These are phyloP conservation scores for Populus tomentosa DNA, from an alignment of 441 rosid genomes.

Conservation along the genomic window DNA sequence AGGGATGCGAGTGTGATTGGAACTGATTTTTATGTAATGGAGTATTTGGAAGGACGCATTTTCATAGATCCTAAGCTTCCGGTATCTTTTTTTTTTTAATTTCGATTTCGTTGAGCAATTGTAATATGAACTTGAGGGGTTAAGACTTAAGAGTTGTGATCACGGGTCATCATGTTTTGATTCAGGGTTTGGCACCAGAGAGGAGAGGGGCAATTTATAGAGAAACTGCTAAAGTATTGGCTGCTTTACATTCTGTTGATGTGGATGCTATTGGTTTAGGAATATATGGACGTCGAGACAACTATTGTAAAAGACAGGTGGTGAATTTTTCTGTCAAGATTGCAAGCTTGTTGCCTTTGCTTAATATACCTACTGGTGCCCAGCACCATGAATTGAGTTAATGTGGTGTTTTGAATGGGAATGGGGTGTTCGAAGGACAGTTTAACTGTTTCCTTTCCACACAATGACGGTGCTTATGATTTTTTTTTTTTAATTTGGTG, in stretches of 20 bases:
- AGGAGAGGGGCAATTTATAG: conserved; percentile 59
- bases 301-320: conserved; percentile 87
- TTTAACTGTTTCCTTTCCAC: neutral
- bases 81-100: conserved; percentile 26
- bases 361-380: neutral
- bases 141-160: neutral
- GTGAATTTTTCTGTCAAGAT: conserved; percentile 1
- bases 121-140: neutral
- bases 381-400: neutral
- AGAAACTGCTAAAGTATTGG: conserved; percentile 71
- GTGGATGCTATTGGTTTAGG: conserved; percentile 72
- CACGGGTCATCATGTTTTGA: neutral
- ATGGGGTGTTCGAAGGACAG: neutral
- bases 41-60: conserved; percentile 85
- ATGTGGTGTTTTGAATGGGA: neutral
- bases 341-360: neutral
- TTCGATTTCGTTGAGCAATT: neutral
- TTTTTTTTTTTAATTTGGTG: neutral
- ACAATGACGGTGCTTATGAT: conserved; percentile 6
- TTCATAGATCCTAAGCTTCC: conserved; percentile 68
- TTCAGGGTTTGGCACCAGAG: conserved; percentile 54
- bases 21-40: conserved; percentile 91
- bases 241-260: conserved; percentile 72
- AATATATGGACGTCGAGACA: conserved; percentile 67
- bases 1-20: conserved; percentile 61